A percentile compares a stretch with the other conserved stretches of the same genome.
Conservation (phyloP, 1,284 basidiomycete genomes). For the Sphagnurus paluster region DNA sequence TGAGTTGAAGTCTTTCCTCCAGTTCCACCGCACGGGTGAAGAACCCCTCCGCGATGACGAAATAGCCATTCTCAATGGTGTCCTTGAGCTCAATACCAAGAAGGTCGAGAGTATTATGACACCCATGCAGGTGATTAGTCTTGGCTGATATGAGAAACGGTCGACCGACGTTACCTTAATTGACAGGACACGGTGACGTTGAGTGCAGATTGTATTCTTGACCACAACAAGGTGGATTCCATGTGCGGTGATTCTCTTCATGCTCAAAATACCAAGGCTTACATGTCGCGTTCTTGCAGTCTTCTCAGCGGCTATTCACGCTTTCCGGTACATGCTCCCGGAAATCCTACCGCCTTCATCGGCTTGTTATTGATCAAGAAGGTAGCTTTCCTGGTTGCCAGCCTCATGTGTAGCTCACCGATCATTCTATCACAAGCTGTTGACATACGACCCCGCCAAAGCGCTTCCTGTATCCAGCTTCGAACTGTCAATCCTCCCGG, state of each 20-base stretch:
- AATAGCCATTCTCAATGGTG: slow-evolving; percentile 86
- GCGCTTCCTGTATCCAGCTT: slow-evolving; percentile 76
- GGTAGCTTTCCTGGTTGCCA: slow-evolving; percentile 45
- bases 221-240: slow-evolving; percentile 77
- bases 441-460: slow-evolving; percentile 87
- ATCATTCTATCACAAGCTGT: slow-evolving; percentile 53
- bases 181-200: slow-evolving; percentile 77
- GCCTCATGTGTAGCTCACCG: background rate
- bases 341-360: slow-evolving; percentile 75
- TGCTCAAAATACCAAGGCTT: no score
- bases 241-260: slow-evolving; percentile 46
- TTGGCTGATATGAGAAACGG: background rate
- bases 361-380: slow-evolving; percentile 90
- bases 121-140: slow-evolving; percentile 66
- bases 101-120: slow-evolving; percentile 88
- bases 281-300: slow-evolving; percentile 6
- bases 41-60: slow-evolving; percentile 89
- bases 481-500: slow-evolving; percentile 82
- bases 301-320: slow-evolving; percentile 88
- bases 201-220: slow-evolving; percentile 75
- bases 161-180: slow-evolving; percentile 4
- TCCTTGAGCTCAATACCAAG: slow-evolving; percentile 84
- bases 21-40: slow-evolving; percentile 85
- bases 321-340: slow-evolving; percentile 87
- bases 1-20: slow-evolving; percentile 90